Base-by-base conservation (phyloP, 2,329 filamentous ascomycete species). In the Graphium sp. region DNA sequence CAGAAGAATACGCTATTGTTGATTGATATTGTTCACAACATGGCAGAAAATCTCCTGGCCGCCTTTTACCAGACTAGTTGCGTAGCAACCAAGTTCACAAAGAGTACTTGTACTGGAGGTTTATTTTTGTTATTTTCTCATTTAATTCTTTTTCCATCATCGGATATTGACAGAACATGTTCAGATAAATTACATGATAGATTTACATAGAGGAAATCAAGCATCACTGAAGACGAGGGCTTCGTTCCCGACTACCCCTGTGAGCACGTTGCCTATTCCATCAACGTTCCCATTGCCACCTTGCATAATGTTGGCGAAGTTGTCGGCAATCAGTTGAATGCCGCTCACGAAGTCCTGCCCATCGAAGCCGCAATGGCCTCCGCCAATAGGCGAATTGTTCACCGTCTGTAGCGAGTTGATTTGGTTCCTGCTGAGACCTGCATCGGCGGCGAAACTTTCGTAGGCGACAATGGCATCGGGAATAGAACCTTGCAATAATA, bases 301-400 rank as follows among this genome's bases (percentile, higher is more conserved):
- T 37, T 34, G 27, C 46, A 71, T 58, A 11, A 71, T 52, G 30
- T 56, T 58, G 4, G 53, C 52, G 42, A 58, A 72, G 36, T 56
- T 64, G 18, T 60, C 49, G 7, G 60, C 48, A 49, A 71, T 58
- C n/a, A 66, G 49, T 48, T 71, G 65, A 18, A 71, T 58, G 8
- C 66, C 65, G n/a, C 50, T 56, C 7, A 59, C 56, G 36, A 71
- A 72, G 7, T 46, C 59, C 38, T 58, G 36, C 9, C 49, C 60
- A 40, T 72, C 66, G 33, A 72, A 72, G 29, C 55, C 64, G 47
- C 66, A 72, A 43, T 72, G 66, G 0, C 65, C 66, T n/a, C n/a
- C n/a, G 21, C 64, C 65, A 14, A 52, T 46, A 3, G 66, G 65
- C 4, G 57, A 55, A 36, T 66, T 68, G 37, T 72, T 60, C 2